These are phyloP conservation scores for Malassezia sympodialis DNA, from an alignment of 1,284 basidiomycete species.

Conservation along the genomic window DNA sequence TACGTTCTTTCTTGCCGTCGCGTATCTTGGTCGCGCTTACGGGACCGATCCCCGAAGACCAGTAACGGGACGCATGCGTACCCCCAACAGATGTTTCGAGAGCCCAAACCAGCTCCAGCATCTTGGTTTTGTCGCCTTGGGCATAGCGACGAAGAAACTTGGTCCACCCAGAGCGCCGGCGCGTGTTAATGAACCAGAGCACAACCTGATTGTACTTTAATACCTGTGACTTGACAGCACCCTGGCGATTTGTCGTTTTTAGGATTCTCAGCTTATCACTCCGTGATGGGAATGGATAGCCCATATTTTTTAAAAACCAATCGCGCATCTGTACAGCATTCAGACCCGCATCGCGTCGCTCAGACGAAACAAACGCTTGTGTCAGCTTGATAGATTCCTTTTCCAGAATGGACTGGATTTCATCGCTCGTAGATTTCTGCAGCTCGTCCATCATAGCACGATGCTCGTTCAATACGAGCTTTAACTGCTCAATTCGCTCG, in stretches of 20 bases:
- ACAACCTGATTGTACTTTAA: constrained; percentile 23
- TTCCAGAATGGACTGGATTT: not conserved
- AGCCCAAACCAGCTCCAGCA: constrained; percentile 15
- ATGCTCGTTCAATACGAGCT: constrained; percentile 3
- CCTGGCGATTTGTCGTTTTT: constrained; percentile 19
- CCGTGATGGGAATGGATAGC: constrained; percentile 29
- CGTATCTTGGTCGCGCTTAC: not conserved
- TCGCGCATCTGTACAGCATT: constrained; percentile 29
- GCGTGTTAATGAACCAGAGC: constrained; percentile 46
- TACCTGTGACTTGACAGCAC: not conserved
- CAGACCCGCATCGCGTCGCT: constrained; percentile 10
- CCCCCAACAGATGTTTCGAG: constrained; percentile 9
- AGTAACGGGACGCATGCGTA: constrained; percentile 8
- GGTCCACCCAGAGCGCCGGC: constrained; percentile 42
- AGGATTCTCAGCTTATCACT: constrained; percentile 27
- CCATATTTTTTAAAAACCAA: constrained; percentile 31
- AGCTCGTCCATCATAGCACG: not conserved
- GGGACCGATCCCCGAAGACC: constrained; percentile 5
- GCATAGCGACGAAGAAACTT: constrained; percentile 28
- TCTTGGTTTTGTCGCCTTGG: constrained; percentile 22
- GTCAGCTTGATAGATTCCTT: not conserved
- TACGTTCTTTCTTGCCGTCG: not conserved
- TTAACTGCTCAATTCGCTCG: constrained; percentile 6
- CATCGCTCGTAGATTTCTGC: not conserved
- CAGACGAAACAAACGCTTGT: not conserved